These are phyloP conservation scores for Alternaria longipes DNA, from an alignment of 2,329 filamentous ascomycete genomes.

Conservation along the genomic window DNA sequence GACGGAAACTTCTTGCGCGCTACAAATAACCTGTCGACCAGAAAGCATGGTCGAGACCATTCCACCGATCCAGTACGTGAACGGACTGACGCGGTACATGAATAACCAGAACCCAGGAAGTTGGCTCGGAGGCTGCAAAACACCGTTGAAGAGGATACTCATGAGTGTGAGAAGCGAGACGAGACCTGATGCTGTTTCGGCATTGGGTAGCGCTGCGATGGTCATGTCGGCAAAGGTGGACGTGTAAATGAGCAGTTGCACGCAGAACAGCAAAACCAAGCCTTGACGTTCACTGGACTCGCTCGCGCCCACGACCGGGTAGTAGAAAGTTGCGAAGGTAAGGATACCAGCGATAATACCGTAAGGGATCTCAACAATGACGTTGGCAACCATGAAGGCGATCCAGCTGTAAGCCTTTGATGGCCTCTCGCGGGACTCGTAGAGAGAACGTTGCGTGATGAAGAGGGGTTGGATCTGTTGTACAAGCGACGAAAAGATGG, in stretches of 20 bases:
- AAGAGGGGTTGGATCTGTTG: constrained; percentile 69
- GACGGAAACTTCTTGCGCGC: constrained; percentile 52
- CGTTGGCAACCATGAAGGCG: constrained; percentile 75
- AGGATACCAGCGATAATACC: constrained; percentile 69
- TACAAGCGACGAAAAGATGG: constrained; percentile 57
- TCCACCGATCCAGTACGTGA: constrained; percentile 68
- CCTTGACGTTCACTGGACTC: constrained; percentile 59
- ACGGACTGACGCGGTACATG: constrained; percentile 75
- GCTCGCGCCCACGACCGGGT: constrained; percentile 55
- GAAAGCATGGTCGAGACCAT: constrained; percentile 56
- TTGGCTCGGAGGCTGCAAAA: constrained; percentile 66
- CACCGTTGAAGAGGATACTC: constrained; percentile 58
- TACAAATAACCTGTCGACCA: constrained; percentile 59
- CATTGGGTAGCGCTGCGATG: constrained; percentile 74
- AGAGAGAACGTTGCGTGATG: constrained; percentile 66
- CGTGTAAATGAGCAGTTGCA: constrained; percentile 75
- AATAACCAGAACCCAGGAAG: constrained; percentile 80
- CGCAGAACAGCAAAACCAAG: constrained; percentile 70
- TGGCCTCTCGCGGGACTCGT: constrained; percentile 68
- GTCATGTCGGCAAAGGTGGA: constrained; percentile 78
- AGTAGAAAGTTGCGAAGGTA: constrained; percentile 74
- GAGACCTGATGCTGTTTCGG: constrained; percentile 72
- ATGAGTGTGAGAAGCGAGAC: constrained; percentile 67
- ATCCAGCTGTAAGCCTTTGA: constrained; percentile 80
- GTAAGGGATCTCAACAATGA: constrained; percentile 76